These are phyloP conservation scores for Tuctoria greenei DNA, from an alignment of 176 grass and related monocot species.

Conservation along the genomic window DNA sequence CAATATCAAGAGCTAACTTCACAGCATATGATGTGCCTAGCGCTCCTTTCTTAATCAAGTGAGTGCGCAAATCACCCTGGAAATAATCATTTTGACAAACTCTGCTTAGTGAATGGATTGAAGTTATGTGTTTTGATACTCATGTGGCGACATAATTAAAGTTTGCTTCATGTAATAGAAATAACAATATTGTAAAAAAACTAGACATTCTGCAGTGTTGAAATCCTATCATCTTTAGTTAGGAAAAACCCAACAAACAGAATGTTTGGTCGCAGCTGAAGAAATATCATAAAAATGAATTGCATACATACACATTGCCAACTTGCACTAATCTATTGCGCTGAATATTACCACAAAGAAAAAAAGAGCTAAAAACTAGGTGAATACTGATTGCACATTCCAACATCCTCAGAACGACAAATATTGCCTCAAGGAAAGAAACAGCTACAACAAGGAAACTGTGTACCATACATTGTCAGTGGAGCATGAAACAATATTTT, in stretches of 20 bases:
- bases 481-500: constrained; percentile 4
- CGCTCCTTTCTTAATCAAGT: constrained; percentile 58
- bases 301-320: not conserved
- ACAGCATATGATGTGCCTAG: constrained; percentile 66
- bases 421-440: not conserved
- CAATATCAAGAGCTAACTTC: constrained; percentile 95
- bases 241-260: not conserved
- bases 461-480: not conserved
- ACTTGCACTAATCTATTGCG: not conserved
- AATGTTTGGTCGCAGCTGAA: not conserved
- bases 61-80: constrained; percentile 81
- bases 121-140: constrained; percentile 7
- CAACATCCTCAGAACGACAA: not conserved
- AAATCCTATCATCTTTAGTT: constrained; percentile 26
- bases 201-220: not conserved
- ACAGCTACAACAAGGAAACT: not conserved
- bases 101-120: constrained; percentile 19
- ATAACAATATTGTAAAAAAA: constrained; percentile 5
- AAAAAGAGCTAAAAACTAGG: not conserved
- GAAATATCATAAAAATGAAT: not conserved
- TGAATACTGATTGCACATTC: constrained; percentile 9
- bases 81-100: constrained; percentile 37
- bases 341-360: constrained; percentile 3
- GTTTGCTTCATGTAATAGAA: not conserved
- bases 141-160: not conserved